Evolutionary conservation across 2,329 filamentous ascomycete genomes (phyloP).

Genomic region (Neobulgaria alba): DNA sequence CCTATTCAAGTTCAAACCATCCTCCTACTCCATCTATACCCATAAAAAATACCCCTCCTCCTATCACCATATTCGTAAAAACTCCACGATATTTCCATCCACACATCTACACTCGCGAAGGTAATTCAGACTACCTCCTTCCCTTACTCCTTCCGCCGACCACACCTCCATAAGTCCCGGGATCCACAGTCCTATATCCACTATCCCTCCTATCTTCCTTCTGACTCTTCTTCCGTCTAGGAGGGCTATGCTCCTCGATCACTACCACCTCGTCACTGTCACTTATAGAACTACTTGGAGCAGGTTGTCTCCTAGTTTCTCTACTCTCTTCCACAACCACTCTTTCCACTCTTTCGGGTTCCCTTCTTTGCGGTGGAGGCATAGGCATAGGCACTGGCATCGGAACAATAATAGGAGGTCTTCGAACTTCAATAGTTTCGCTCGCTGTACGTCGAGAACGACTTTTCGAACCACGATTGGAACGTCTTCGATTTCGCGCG

Average conservation of each 20-base stretch:
- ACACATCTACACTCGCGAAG: background rate
- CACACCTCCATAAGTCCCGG: constrained; percentile 23
- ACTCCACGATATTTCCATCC: too few relatives aligned
- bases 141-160: constrained; percentile 18
- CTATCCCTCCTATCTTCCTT: constrained; percentile 18
- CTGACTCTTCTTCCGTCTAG: constrained; percentile 24
- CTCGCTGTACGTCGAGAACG: constrained; percentile 9
- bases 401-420: constrained; percentile 14
- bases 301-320: constrained; percentile 17
- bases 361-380: background rate
- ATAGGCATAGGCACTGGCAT: constrained; percentile 4
- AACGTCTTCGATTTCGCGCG: constrained; percentile 14
- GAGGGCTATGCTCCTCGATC: constrained; percentile 29
- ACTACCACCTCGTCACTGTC: constrained; percentile 29
- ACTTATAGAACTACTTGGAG: constrained; percentile 7
- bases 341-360: constrained; percentile 19
- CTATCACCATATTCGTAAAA: too few relatives aligned
- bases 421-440: constrained; percentile 25
- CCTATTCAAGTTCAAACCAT: too few relatives aligned
- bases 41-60: too few relatives aligned
- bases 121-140: background rate
- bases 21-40: too few relatives aligned
- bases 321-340: constrained; percentile 25
- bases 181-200: constrained; percentile 28
- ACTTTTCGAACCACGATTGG: constrained; percentile 10